phyloP scores from a whole-genome alignment of 257 asterid genomes.

The Oldenlandia corymbosa region DNA sequence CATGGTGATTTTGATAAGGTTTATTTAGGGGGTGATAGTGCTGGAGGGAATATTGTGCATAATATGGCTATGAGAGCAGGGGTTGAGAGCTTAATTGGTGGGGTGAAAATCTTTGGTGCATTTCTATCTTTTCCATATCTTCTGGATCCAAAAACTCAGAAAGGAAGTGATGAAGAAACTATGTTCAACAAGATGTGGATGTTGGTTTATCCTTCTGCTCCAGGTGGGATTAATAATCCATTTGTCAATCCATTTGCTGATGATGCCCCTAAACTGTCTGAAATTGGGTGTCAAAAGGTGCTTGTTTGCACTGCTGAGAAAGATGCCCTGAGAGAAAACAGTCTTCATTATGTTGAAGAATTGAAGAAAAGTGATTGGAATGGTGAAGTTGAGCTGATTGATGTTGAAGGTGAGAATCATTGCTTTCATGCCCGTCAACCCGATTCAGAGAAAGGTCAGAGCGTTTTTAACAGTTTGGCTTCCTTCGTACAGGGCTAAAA shows the following conservation, averaged over 20 bases:
- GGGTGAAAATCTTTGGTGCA: conserved; percentile 28
- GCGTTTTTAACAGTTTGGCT: not conserved
- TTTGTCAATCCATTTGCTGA: conserved; percentile 24
- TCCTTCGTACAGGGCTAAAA: not conserved
- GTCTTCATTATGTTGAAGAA: conserved; percentile 14
- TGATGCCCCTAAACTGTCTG: conserved; percentile 3
- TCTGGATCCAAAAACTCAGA: not conserved
- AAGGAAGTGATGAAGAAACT: not conserved
- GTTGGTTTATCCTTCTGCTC: conserved; percentile 17
- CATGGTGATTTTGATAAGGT: conserved; percentile 32
- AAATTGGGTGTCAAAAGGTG: conserved; percentile 14
- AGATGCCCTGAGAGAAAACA: conserved; percentile 12
- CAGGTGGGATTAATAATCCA: conserved; percentile 20
- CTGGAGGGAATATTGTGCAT: conserved; percentile 31
- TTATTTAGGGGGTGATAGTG: conserved; percentile 35
- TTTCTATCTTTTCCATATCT: conserved; percentile 29
- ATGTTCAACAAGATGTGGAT: not conserved
- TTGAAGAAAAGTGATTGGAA: conserved; percentile 20
- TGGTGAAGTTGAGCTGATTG: conserved; percentile 14
- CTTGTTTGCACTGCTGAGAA: conserved; percentile 18
- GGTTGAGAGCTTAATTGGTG: not conserved
- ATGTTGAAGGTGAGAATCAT: conserved; percentile 25
- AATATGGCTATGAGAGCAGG: conserved; percentile 17
- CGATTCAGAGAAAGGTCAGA: not conserved
- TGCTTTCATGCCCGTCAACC: conserved; percentile 6